Evolutionary conservation across 139 green algal genomes (phyloP).

Genomic region (Volvox reticuliferus): DNA sequence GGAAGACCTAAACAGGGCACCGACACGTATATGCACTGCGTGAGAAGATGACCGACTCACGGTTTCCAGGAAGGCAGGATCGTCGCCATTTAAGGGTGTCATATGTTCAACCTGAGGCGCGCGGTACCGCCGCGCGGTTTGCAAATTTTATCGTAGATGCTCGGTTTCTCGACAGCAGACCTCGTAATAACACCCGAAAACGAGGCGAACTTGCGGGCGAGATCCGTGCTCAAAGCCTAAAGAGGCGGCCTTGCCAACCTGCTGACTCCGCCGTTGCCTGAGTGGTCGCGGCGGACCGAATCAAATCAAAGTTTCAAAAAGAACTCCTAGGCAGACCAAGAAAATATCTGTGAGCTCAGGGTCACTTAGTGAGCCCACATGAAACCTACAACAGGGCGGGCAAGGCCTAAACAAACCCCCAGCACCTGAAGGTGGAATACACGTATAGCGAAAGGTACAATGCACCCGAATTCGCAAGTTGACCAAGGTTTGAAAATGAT

Average conservation of each 20-base stretch:
- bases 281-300: too few relatives aligned
- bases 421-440: too few relatives aligned
- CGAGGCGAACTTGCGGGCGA: background rate
- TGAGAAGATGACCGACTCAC: background rate
- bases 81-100: background rate
- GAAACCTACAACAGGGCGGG: too few relatives aligned
- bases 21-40: background rate
- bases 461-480: too few relatives aligned
- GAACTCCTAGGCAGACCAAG: too few relatives aligned
- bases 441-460: too few relatives aligned
- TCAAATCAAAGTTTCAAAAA: too few relatives aligned
- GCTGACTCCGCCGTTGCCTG: background rate
- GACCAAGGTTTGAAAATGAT: too few relatives aligned
- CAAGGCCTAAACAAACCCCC: too few relatives aligned
- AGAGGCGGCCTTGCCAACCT: background rate
- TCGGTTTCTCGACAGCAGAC: background rate
- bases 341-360: too few relatives aligned
- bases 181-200: background rate
- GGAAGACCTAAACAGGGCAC: background rate
- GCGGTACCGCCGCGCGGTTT: background rate
- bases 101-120: background rate
- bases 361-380: too few relatives aligned
- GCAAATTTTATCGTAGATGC: background rate
- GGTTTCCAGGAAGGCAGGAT: conserved; percentile 19
- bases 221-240: background rate